These are phyloP conservation scores for Lagenidium sp. DNA, from an alignment of 352 stramenopile species.

Conservation along the genomic window DNA sequence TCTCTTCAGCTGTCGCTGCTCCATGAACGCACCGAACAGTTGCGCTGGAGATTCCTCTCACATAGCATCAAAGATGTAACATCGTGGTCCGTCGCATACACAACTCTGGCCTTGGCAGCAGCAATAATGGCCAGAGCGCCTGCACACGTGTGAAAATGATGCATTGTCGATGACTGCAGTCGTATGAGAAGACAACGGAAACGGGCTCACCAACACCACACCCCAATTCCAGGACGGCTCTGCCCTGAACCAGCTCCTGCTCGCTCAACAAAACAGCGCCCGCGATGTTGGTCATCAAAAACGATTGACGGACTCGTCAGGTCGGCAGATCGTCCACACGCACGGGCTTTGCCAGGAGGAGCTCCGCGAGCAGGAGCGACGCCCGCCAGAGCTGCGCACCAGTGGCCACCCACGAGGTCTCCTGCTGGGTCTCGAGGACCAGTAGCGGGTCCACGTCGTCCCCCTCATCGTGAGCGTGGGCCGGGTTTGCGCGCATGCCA, in stretches of 20 bases:
- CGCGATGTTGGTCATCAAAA: no score
- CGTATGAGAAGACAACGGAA: no score
- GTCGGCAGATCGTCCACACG: no score
- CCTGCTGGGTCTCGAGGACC: neutral
- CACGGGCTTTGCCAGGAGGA: conserved; percentile 6
- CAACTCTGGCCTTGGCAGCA: conserved; percentile 17
- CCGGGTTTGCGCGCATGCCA: no score
- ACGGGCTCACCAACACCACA: conserved; percentile 48
- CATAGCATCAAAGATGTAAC: conserved; percentile 22
- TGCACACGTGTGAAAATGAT: conserved; percentile 9
- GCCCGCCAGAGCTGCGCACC: conserved; percentile 26
- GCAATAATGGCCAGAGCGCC: conserved; percentile 36
- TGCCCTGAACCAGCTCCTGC: conserved; percentile 14
- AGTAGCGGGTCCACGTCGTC: conserved; percentile 5
- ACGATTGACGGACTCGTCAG: no score
- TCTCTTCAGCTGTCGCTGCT: no score
- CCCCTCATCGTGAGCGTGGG: conserved; percentile 5
- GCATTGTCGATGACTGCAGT: conserved; percentile 1
- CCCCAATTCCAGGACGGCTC: conserved; percentile 39
- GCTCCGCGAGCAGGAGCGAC: conserved; percentile 47
- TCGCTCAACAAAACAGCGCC: neutral
- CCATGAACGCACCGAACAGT: conserved; percentile 17
- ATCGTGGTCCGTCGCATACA: conserved; percentile 44
- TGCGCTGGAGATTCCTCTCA: conserved; percentile 23
- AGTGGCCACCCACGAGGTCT: conserved; percentile 1